Base-by-base conservation (phyloP, 192 early-diverging fungal genomes). In the Umbelopsis sp. region DNA sequence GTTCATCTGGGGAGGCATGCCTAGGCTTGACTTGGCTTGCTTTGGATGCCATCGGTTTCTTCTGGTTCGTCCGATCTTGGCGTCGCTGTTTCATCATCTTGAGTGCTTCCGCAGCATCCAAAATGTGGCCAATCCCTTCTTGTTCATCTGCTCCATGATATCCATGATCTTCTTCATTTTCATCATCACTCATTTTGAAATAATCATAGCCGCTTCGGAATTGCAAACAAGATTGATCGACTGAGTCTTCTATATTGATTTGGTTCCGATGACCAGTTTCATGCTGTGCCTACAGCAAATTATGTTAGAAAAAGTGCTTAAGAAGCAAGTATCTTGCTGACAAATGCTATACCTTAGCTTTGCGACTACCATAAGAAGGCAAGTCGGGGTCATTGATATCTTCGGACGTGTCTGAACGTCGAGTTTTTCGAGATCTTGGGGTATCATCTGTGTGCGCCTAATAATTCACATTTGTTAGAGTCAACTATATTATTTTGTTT, bases 51-150 rank as follows among this genome's bases (percentile, higher is more conserved):
- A 20, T 49, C 0, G 48, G 18, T 1, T 21, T 21, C 18, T 61
- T 35, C n/a, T 61, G 11, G 18, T 25, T 5, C 16, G 18, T 15
- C 55, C 16, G 27, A 7, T 27, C 55, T 33, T 61, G 55, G 6
- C 55, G 55, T 61, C 55, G 55, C 55, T 61, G 55, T 35, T 61
- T 61, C 15, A 61, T 61, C 55, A 61, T 33, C 30, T 61, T 61
- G 30, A 61, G 55, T 8, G 55, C 55, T n/a, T 61, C 55, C 16
- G 55, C 27, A n/a, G 55, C 55, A 61, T 61, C 55, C 16, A 61
- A 61, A 61, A 61, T 61, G n/a, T 61, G 55, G 2, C 55, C 55
- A 12, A 61, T 61, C 0, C 30, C 55, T 61, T 35, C 55, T 1
- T 58, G 27, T 58, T 58, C 53, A 16, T 61, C 55, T 2, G 55